Evolutionary conservation across 169 alveolate genomes (phyloP), one percentile per base, ranked within the genome.

Genomic region (Fabrea salina): DNA sequence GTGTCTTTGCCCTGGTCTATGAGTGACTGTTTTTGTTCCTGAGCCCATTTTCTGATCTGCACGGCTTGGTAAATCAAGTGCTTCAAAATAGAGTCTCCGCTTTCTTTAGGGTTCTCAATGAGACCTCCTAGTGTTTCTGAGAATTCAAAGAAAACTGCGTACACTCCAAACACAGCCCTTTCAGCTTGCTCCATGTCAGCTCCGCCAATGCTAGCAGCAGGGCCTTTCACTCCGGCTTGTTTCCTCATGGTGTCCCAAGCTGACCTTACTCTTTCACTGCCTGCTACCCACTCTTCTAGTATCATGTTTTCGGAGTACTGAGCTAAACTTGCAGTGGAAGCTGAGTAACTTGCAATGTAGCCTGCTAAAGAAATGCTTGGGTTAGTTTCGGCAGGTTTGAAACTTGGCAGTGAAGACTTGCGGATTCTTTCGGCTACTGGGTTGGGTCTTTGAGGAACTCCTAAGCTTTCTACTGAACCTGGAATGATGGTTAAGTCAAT

Each of bases 101-200:
- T 30, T n/a, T 13, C 30, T 40, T 44, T 13, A n/a, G 27, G 37
- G n/a, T 33, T 40, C 41, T 68, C 78, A 3, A 47, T 37, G 27
- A 68, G 37, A 1, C 13, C 22, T 16, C 61, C 39, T 16, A 68
- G 57, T 2, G 44, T 13, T 57, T 68, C 61, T 16, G 35, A 19
- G 27, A 43, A 68, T 13, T 32, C 78, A 19, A 68, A 68, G 11
- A 68, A 32, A 2, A n/a, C 44, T 35, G 40, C 35, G 4, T 43
- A 68, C 3, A 72, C 71, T 13, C 33, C 47, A 51, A 72, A 72
- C 47, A 72, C 53, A 16, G 80, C 54, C 40, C 80, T 47, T 51
- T 72, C 80, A 72, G 70, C 80, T 35, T 72, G 47, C 11, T 72
- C 80, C 13, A 68, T 8, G 8, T 47, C 40, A n/a, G 13, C 41